phyloP scores from a whole-genome alignment of 805 yeast species.

The Tetrapisispora namnaoensis region DNA sequence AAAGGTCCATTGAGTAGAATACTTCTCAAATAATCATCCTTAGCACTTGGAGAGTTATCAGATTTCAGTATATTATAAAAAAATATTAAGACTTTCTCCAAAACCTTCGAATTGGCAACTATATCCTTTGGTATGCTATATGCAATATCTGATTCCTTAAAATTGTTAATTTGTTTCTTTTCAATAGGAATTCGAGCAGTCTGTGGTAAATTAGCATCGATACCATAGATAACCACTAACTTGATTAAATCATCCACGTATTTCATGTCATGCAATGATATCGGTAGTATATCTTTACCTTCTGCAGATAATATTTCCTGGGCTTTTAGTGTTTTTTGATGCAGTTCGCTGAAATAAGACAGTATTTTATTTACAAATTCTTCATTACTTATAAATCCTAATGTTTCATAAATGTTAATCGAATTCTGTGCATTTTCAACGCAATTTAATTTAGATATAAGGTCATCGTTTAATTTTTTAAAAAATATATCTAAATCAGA shows the following conservation, averaged over 20 bases:
- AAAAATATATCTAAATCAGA: slow-evolving; percentile 30
- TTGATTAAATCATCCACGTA: slow-evolving; percentile 56
- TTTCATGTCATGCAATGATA: slow-evolving; percentile 81
- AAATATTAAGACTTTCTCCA: slow-evolving; percentile 8
- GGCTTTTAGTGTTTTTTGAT: slow-evolving; percentile 6
- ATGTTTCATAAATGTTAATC: slow-evolving; percentile 7
- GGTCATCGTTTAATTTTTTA: slow-evolving; percentile 8
- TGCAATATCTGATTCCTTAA: slow-evolving; percentile 26
- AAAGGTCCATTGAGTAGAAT: slow-evolving; percentile 59
- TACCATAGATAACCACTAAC: slow-evolving; percentile 57
- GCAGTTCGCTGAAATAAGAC: slow-evolving; percentile 8
- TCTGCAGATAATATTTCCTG: slow-evolving; percentile 5
- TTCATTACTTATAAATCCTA: slow-evolving; percentile 9
- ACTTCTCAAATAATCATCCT: slow-evolving; percentile 19
- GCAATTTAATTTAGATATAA: slow-evolving; percentile 9
- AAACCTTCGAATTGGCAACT: background rate
- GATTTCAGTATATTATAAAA: slow-evolving; percentile 13
- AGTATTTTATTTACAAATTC: slow-evolving; percentile 16
- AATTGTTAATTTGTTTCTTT: slow-evolving; percentile 45
- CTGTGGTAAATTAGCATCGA: slow-evolving; percentile 50
- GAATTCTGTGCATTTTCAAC: background rate
- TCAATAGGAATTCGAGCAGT: slow-evolving; percentile 57
- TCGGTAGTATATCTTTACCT: slow-evolving; percentile 34
- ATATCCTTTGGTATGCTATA: slow-evolving; percentile 11
- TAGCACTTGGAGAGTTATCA: background rate